phyloP scores from a whole-genome alignment of 2,329 filamentous ascomycete genomes.

The Cytospora piceae region DNA sequence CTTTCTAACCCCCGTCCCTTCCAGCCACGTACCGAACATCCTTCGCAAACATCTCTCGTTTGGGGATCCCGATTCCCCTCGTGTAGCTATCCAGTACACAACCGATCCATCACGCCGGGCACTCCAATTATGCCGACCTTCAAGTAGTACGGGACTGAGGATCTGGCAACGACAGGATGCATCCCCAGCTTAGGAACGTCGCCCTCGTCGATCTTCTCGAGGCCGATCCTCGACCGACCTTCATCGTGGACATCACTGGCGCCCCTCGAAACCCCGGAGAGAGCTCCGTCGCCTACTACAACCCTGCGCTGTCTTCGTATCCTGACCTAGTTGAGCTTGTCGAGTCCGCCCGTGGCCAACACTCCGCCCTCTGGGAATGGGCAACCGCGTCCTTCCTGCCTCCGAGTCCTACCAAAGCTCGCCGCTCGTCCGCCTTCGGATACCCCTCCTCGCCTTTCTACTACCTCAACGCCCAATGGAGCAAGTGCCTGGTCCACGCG shows the following conservation, averaged over 20 bases:
- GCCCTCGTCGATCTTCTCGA: slow-evolving; percentile 45
- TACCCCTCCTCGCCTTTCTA: slow-evolving; percentile 31
- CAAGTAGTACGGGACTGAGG: slow-evolving; percentile 23
- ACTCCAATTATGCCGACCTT: slow-evolving; percentile 28
- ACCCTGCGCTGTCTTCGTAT: slow-evolving; percentile 35
- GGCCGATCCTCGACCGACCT: slow-evolving; percentile 44
- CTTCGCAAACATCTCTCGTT: not conserved
- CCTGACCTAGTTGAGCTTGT: slow-evolving; percentile 34
- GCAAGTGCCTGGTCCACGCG: slow-evolving; percentile 38
- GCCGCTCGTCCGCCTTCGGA: slow-evolving; percentile 31
- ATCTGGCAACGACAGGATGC: slow-evolving; percentile 25
- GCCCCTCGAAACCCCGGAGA: slow-evolving; percentile 17
- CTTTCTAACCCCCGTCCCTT: too few relatives aligned
- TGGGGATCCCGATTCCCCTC: not conserved
- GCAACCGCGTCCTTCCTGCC: slow-evolving; percentile 31
- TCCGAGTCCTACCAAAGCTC: slow-evolving; percentile 23
- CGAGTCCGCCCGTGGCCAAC: slow-evolving; percentile 31
- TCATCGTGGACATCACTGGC: slow-evolving; percentile 36
- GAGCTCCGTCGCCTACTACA: slow-evolving; percentile 37
- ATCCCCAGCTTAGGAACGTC: slow-evolving; percentile 31
- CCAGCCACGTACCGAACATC: not conserved
- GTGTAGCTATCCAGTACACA: slow-evolving; percentile 12
- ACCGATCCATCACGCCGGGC: slow-evolving; percentile 15
- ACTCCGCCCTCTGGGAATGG: slow-evolving; percentile 38
- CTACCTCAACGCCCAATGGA: slow-evolving; percentile 41